These are phyloP conservation scores for Nakazawaea sp. DNA, from an alignment of 805 yeast species.

Conservation along the genomic window DNA sequence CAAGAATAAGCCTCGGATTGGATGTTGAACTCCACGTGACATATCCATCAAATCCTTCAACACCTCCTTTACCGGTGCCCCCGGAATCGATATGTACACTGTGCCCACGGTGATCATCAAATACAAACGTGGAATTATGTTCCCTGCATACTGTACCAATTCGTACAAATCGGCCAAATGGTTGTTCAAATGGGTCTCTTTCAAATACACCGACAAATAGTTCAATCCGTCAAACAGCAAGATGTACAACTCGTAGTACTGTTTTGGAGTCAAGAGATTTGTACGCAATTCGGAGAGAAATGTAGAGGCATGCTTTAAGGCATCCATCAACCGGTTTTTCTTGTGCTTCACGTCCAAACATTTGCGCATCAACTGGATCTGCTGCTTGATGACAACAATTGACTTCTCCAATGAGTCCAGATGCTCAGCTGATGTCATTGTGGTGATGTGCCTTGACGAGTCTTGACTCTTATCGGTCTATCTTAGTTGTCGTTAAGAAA, in stretches of 20 bases:
- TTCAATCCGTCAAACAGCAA: constrained; percentile 78
- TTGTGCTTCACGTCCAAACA: constrained; percentile 40
- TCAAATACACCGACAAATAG: constrained; percentile 54
- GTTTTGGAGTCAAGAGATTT: constrained; percentile 72
- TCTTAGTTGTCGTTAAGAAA: too few relatives aligned
- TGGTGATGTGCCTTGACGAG: background rate
- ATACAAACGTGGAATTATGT: constrained; percentile 85
- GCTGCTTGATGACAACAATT: constrained; percentile 51
- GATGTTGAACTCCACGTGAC: constrained; percentile 96
- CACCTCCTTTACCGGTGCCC: constrained; percentile 77
- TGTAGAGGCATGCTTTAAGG: constrained; percentile 79
- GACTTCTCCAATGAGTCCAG: constrained; percentile 35
- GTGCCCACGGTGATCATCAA: constrained; percentile 95
- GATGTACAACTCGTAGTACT: constrained; percentile 88
- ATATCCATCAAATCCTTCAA: constrained; percentile 96
- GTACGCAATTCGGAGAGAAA: constrained; percentile 79
- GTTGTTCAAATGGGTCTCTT: constrained; percentile 59
- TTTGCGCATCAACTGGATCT: constrained; percentile 69
- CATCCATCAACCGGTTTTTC: constrained; percentile 72
- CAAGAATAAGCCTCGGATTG: constrained; percentile 84
- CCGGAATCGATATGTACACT: constrained; percentile 70
- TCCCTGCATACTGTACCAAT: constrained; percentile 91
- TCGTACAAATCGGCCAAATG: constrained; percentile 89
- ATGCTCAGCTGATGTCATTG: constrained; percentile 15
- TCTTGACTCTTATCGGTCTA: too few relatives aligned